Evolutionary conservation across 176 grass and related monocot genomes (phyloP).

Genomic region (Aegilops sharonensis): DNA sequence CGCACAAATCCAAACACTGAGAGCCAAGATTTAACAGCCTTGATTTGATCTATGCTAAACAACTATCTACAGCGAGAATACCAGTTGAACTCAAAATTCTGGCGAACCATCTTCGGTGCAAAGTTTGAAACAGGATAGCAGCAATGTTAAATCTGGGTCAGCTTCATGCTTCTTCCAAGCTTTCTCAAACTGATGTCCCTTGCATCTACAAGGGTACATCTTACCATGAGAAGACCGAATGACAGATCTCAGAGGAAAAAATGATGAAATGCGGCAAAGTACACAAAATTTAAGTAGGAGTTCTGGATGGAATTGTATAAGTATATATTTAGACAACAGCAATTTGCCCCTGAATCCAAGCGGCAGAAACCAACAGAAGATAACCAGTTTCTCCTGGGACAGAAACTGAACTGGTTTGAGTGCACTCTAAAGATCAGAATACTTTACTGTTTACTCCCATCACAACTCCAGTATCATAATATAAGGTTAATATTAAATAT

Average conservation of each 20-base stretch:
- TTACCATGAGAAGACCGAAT: not conserved
- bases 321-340: not conserved
- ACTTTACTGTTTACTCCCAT: not conserved
- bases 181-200: conserved; percentile 66
- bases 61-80: conserved; percentile 27
- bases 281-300: too few species aligned
- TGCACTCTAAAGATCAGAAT: not conserved
- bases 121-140: conserved; percentile 56
- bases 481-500: not conserved
- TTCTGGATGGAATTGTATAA: not conserved
- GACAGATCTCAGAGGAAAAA: not conserved
- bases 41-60: not conserved
- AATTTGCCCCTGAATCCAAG: not conserved
- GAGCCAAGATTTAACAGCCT: not conserved
- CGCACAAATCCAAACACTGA: not conserved
- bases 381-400: not conserved
- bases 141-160: conserved; percentile 65
- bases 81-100: conserved; percentile 14
- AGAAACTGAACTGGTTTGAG: not conserved
- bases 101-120: conserved; percentile 6
- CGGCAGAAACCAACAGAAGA: not conserved
- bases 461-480: not conserved
- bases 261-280: not conserved
- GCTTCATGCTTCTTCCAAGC: conserved; percentile 81
- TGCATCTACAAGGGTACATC: conserved; percentile 52